These are phyloP conservation scores for Gracilaria gracilis DNA, from an alignment of 23 red algal genomes.

Conservation along the genomic window DNA sequence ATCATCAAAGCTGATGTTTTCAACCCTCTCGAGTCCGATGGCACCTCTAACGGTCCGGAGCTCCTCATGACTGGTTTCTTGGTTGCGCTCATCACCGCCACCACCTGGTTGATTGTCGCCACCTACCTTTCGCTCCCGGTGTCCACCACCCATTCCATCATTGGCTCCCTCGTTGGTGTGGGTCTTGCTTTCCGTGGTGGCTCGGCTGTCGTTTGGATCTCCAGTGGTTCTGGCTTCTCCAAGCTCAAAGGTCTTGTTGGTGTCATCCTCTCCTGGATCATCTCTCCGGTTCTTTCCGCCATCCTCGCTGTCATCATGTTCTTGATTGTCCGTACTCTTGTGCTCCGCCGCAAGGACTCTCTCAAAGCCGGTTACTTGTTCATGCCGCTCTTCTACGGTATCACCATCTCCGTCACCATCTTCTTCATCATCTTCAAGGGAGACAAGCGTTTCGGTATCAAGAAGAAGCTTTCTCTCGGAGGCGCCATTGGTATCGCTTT, in stretches of 20 bases:
- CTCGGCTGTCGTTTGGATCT: conserved; percentile 71
- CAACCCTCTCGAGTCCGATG: conserved; percentile 48
- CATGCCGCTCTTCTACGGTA: conserved; percentile 83
- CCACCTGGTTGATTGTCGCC: conserved; percentile 82
- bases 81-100: conserved; percentile 77
- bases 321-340: conserved; percentile 80
- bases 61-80: conserved; percentile 93
- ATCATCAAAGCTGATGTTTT: conserved; percentile 79
- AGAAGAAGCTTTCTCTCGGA: conserved; percentile 47
- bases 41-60: conserved; percentile 75
- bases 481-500: conserved; percentile 67
- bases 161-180: conserved; percentile 80
- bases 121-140: conserved; percentile 84
- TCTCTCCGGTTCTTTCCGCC: conserved; percentile 81
- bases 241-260: conserved; percentile 82
- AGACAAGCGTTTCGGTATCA: conserved; percentile 47
- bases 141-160: conserved; percentile 89
- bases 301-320: conserved; percentile 75
- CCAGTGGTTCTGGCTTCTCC: conserved; percentile 44
- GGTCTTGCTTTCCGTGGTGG: conserved; percentile 78
- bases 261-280: conserved; percentile 79
- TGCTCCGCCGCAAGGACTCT: conserved; percentile 61
- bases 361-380: conserved; percentile 67
- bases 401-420: conserved; percentile 65
- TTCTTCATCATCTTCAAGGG: conserved; percentile 90